Evolutionary conservation across 352 stramenopile genomes (phyloP), one percentile per base, ranked within the genome.

Genomic region (Phytophthora sojae): DNA sequence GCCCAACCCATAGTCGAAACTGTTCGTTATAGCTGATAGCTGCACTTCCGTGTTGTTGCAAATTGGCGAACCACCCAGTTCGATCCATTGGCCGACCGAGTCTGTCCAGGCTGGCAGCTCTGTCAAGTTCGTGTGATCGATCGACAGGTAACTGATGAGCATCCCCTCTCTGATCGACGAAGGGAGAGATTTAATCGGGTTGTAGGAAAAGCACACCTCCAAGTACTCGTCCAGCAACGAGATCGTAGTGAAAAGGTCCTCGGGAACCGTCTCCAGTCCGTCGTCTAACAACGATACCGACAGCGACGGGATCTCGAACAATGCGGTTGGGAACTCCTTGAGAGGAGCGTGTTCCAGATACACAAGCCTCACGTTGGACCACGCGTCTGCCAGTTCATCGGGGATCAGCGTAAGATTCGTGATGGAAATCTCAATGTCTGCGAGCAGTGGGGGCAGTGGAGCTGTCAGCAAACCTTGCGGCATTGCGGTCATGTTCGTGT

Each of bases 401-500:
- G 80, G 73, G 25, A 83, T 63, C 3, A 58, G 3, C 0, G 61
- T 76, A 19, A 83, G 52, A n/a, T 88, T 88, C 6, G 75, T 79
- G 6, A 71, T 25, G 0, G 66, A 71, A n/a, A 88, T 78, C 47
- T 88, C 80, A 42, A 85, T 77, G 26, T 90, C 83, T 9, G 55
- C 79, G n/a, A 88, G 66, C 4, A 80, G 73, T 3, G 58, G 63
- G 0, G 81, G 83, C 0, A 88, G 63, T 8, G 70, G 30, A 2
- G 23, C 12, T 12, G 71, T 61, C 3, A 88, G 52, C 2, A 86
- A 25, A 8, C 77, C 77, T 35, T 75, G 63, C 6, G 82, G 82
- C 23, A 87, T 61, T 9, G 61, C 49, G 0, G 71, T 85, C 77
- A 91, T 88, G 62, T 90, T 87, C 19, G 77, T 68, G 30, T 73